phyloP scores from a whole-genome alignment of 257 asterid genomes.

The Datura wrightii region DNA sequence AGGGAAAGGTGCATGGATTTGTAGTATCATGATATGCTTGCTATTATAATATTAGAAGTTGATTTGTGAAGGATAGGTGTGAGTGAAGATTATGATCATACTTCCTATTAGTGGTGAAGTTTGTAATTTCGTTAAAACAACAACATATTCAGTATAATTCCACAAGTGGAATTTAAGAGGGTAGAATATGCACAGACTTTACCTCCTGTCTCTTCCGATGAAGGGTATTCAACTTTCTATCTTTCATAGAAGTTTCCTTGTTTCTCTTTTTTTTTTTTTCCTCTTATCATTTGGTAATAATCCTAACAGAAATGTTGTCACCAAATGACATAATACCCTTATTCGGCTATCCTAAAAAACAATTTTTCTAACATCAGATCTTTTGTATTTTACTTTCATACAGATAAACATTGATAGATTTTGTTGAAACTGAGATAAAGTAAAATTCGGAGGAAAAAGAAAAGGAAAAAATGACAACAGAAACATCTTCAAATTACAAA shows the following conservation, averaged over 20 bases:
- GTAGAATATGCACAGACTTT: too few species aligned
- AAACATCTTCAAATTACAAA: slow-evolving; percentile 49
- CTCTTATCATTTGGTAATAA: background rate
- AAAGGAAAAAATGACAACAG: background rate
- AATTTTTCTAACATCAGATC: background rate
- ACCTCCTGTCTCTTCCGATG: rapidly evolving
- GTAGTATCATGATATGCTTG: background rate
- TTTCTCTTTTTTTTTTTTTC: too few species aligned
- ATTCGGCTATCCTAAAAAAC: background rate
- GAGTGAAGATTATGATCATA: background rate
- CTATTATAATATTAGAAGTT: background rate
- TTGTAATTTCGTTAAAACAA: too few species aligned
- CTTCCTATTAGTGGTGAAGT: background rate
- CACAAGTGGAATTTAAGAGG: too few species aligned
- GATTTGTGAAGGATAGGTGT: background rate
- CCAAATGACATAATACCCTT: background rate
- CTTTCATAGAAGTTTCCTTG: background rate
- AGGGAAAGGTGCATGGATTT: background rate
- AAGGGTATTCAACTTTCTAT: background rate
- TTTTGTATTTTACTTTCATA: background rate
- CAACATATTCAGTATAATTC: too few species aligned
- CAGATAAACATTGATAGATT: background rate
- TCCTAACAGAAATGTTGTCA: slow-evolving; percentile 1
- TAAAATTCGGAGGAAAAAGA: background rate
- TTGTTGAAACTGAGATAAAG: background rate